Evolutionary conservation across 176 grass and related monocot species (phyloP).

Genomic region (Microstegium vimineum): DNA sequence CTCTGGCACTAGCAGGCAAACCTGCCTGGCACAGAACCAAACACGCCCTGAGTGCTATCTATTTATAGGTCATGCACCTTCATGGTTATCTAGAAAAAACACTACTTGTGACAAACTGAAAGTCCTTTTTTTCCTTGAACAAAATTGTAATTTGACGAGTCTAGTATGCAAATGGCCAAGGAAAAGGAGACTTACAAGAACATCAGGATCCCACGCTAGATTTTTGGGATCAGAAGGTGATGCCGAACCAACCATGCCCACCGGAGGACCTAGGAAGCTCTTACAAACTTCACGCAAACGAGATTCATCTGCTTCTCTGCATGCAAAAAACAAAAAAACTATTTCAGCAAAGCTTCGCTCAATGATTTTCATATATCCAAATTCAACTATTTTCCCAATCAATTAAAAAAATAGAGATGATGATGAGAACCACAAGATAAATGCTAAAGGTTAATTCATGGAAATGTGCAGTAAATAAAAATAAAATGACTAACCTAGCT

Average conservation of each 20-base stretch:
- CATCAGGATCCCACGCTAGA: constrained; percentile 62
- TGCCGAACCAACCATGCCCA: constrained; percentile 43
- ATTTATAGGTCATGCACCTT: not conserved
- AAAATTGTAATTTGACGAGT: no score
- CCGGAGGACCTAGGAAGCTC: constrained; percentile 81
- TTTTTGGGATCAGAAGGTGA: constrained; percentile 39
- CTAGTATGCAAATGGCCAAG: not conserved
- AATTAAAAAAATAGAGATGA: not conserved
- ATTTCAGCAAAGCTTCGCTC: constrained; percentile 12
- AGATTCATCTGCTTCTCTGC: constrained; percentile 87
- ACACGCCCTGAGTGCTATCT: no score
- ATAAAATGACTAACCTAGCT: constrained; percentile 53
- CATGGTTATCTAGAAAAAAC: not conserved
- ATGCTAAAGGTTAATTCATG: constrained; percentile 3
- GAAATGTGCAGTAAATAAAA: not conserved
- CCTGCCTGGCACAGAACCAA: no score
- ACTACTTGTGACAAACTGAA: not conserved
- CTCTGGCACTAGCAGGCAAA: no score
- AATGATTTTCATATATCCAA: not conserved
- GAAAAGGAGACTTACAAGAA: constrained; percentile 67
- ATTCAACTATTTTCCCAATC: not conserved
- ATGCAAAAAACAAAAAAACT: constrained; percentile 15
- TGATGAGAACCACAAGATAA: not conserved
- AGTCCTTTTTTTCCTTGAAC: not conserved
- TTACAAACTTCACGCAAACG: constrained; percentile 80